Conservation (phyloP, 2,329 filamentous ascomycete genomes). For the Talaromyces amestolkiae region DNA sequence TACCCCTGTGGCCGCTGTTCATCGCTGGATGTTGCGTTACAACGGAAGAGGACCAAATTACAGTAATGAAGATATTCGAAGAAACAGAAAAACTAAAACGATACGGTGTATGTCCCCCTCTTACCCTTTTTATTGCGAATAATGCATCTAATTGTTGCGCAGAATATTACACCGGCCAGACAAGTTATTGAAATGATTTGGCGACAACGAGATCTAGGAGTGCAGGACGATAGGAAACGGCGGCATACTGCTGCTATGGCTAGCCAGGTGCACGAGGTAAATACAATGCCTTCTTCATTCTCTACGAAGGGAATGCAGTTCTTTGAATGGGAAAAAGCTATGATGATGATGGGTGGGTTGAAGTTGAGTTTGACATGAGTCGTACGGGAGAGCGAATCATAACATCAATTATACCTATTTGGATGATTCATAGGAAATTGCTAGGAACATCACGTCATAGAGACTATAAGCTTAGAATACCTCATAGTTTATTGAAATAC, state of each 20-base stretch:
- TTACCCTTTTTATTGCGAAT: background rate
- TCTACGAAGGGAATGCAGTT: constrained; percentile 2
- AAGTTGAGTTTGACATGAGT: constrained; percentile 28
- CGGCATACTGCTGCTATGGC: constrained; percentile 9
- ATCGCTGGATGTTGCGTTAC: constrained; percentile 28
- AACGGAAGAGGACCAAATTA: constrained; percentile 24
- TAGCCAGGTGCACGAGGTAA: background rate
- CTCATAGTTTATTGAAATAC: too few relatives aligned
- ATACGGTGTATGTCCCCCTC: constrained; percentile 24
- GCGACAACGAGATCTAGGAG: constrained; percentile 27
- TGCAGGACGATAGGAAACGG: constrained; percentile 24
- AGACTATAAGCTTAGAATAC: too few relatives aligned
- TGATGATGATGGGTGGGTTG: constrained; percentile 27
- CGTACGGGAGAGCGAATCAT: background rate
- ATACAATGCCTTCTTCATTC: background rate
- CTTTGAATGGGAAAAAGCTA: constrained; percentile 29
- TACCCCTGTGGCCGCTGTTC: constrained; percentile 31
- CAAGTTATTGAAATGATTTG: constrained; percentile 31
- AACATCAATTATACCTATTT: too few relatives aligned
- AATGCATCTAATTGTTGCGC: background rate
- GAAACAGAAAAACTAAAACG: constrained; percentile 24
- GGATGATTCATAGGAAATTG: too few relatives aligned
- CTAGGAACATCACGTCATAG: too few relatives aligned
- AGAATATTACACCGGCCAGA: constrained; percentile 29
- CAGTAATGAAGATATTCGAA: constrained; percentile 27